Evolutionary conservation across 805 yeast species (phyloP).

Genomic region (Ogataea nonfermentans): DNA sequence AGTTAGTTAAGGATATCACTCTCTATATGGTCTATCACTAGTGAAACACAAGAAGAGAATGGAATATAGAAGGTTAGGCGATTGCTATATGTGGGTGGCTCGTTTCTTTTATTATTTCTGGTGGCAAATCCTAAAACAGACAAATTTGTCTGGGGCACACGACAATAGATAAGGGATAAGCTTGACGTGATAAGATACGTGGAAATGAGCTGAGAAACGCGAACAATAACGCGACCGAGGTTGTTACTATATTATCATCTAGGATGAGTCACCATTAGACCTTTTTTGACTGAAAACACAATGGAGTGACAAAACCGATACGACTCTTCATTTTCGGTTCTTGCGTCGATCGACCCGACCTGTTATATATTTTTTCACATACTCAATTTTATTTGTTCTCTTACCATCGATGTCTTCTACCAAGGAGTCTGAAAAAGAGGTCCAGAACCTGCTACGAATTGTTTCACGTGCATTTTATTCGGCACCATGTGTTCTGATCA

Average conservation of each 20-base stretch:
- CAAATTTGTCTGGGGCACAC: constrained; percentile 8
- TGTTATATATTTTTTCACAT: background rate
- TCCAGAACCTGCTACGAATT: constrained; percentile 55
- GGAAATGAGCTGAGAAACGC: background rate
- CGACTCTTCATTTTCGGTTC: too few relatives aligned
- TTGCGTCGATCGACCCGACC: constrained; percentile 3
- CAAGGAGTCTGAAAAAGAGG: constrained; percentile 20
- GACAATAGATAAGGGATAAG: constrained; percentile 7
- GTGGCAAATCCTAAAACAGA: constrained; percentile 13
- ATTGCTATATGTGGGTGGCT: constrained; percentile 4
- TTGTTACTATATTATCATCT: too few relatives aligned
- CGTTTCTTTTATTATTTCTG: constrained; percentile 10
- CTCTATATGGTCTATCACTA: constrained; percentile 1
- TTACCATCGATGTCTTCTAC: constrained; percentile 13
- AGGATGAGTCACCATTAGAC: too few relatives aligned
- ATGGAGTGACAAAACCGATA: too few relatives aligned
- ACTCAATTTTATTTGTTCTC: background rate
- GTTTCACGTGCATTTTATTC: constrained; percentile 88
- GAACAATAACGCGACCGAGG: background rate
- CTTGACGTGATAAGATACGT: constrained; percentile 10
- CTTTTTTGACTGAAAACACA: too few relatives aligned
- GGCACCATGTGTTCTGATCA: constrained; percentile 72
- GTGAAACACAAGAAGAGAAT: constrained; percentile 2
- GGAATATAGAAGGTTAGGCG: constrained; percentile 1
- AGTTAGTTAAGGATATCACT: constrained; percentile 1